A percentile compares a stretch with the other conserved stretches of the same genome.
Conservation (phyloP, 352 stramenopile genomes). For the Phytophthora fragariae region DNA sequence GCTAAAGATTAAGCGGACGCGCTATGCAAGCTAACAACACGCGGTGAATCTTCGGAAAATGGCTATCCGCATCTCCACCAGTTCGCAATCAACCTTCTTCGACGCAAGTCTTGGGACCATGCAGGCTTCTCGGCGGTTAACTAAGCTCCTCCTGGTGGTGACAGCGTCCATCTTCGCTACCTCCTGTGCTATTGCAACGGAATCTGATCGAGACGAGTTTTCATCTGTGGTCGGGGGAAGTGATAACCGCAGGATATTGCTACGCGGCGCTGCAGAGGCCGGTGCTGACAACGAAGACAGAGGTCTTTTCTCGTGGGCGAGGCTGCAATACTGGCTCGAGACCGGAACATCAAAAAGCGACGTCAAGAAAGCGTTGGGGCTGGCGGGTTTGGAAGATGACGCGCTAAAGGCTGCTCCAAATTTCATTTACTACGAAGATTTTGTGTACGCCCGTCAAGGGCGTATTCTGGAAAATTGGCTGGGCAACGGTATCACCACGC, state of each 20-base stretch:
- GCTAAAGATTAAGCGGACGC: no score
- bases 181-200: not conserved
- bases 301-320: not conserved
- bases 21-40: not conserved
- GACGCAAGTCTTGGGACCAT: not conserved
- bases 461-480: constrained; percentile 1
- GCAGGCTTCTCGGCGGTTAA: not conserved
- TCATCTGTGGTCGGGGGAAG: no score
- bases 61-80: not conserved
- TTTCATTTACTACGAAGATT: constrained; percentile 22
- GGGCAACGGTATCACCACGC: not conserved
- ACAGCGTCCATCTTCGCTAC: not conserved
- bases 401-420: constrained; percentile 21
- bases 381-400: not conserved
- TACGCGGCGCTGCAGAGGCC: not conserved
- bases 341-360: not conserved
- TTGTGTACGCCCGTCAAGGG: constrained; percentile 7
- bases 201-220: not conserved
- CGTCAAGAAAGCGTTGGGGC: constrained; percentile 8
- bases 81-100: not conserved
- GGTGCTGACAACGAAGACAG: constrained; percentile 7
- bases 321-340: constrained; percentile 7
- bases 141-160: not conserved
- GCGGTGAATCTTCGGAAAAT: not conserved
- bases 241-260: not conserved